Evolutionary conservation across 108 stramenopile genomes (phyloP), one percentile per base, ranked within the genome.

Genomic region (Parmales sp.): DNA sequence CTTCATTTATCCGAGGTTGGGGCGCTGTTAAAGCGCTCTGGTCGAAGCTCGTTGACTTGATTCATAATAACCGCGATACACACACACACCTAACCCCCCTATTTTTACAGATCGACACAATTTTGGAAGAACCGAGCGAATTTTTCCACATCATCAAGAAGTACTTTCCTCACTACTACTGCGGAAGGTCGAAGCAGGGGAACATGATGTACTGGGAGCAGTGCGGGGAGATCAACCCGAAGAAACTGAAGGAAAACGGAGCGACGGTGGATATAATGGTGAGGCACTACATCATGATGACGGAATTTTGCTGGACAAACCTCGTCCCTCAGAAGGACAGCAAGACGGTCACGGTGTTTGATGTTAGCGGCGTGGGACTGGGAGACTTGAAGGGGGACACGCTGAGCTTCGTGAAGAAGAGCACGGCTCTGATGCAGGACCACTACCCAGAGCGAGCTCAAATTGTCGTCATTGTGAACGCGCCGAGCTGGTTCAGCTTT

Each of bases 401-500:
- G 28, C 45, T 67, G 11, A 28, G 36, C 0, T 48, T 45, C 28
- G 26, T 46, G 1, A 45, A 67, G 45, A 34, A 29, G 31, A 26
- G 45, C 28, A 16, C 66, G 13, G 34, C 2, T 16, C 26, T 67
- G 1, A 18, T 29, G 18, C 37, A 65, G 39, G 43, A 64, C 37
- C 70, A 70, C 44, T 70, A 70, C 63, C 70, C 70, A 37, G 70
- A 70, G n/a, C 22, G 70, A 4, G 23, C 44, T 5, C n/a, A 18
- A 19, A 29, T 66, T 1, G 63, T 72, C 23, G 46, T 64, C 19
- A 48, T 76, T 36, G 29, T 50, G 28, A 76, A 76, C 60, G 71
- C 68, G 16, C 76, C 76, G 0, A 7, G 8, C 6, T 76, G 70
- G 64, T 76, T 76, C 63, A 54, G 38, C 29, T 28, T 72, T 3